Base-by-base conservation (phyloP, 441 rosid genomes). In the Rhodomyrtus psidioides region DNA sequence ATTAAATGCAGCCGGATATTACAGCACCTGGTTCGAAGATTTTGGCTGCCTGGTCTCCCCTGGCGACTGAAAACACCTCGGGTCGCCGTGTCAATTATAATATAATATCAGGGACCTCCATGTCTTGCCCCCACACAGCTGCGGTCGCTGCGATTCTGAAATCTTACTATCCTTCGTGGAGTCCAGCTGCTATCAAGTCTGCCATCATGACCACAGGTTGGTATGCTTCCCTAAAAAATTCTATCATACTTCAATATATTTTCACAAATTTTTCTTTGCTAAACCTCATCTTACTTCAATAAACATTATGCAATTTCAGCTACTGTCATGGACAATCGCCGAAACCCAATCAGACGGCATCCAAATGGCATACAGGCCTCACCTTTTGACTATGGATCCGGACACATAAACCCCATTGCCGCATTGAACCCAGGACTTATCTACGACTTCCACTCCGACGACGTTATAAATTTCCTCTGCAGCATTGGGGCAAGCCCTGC, bases 191-290 rank as follows among this genome's bases (percentile, higher is more conserved):
- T 12, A 88, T 91, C 46, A 93, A 83, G 88, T 94, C 96, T 51
- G 94, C 92, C 86, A 93, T 93, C 60, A 91, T 91, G 90, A 94
- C 93, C 79, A 91, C 95, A 87, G 93, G 93, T 91, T 84, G 83
- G 86, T 42, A 70, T 79, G 15, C 57, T 85, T 75, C 81, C 27
- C 46, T 16, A 17, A 56, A 74, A 82, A 42, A 58, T 15, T 55
- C 53, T 54, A 17, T 60, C 6, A 10, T 39, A 39, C 49, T 70
- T 70, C 15, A 39, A 12, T 70, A 39, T 70, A 46, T 70, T 70
- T 46, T 70, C 79, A 70, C 49, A 39, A 44, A 84, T 83, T 19
- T 46, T 44, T n/a, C 21, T 54, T 53, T 57, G 53, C 59, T 44
- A 60, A 44, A 19, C 55, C 39, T 42, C 53, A 27, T 44, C 59